Base-by-base conservation (phyloP, 306 rosid genomes). In the Arachis stenosperma region DNA sequence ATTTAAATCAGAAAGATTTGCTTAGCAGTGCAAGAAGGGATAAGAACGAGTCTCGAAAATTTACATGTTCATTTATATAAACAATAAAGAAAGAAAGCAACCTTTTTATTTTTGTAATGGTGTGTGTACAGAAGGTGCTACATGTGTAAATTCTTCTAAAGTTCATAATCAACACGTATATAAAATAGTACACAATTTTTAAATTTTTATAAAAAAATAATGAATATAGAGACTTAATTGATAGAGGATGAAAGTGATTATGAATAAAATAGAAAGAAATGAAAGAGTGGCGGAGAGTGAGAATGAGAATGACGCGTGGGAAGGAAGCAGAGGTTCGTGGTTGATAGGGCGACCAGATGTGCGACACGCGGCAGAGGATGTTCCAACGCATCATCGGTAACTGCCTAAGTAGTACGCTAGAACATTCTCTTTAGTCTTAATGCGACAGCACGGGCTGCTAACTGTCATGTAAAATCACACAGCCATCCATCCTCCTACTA, bases 351-450 rank as follows among this genome's bases (percentile, higher is more conserved):
- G 61, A 65, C 43, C 36, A 9, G 17, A 17, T 10, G 29, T 10
- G 15, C 2, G 65, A 77, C 88, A 86, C 86, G 80, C 73, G 86
- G 72, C 83, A 6, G 15, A 17, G 50, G 67, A 50, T 66, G 55
- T 75, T 65, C 76, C 76, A 55, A 82, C 77, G 61, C 73, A 71
- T 65, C 69, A 65, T 46, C 8, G 77, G 14, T 58, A 46, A 4
- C 36, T 17, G 30, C 77, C 67, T 65, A 59, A 57, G 71, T 30
- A 29, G 50, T 63, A 48, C 37, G 44, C 78, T 54, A n/a, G 40
- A 76, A 73, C 84, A 74, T 76, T 86, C 69, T 30, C 52, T 61
- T 29, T 69, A 54, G 6, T 56, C 14, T 44, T 30, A 8, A 22
- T 22, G 27, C 1, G 27, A 22, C 27, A 0, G 27, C 27, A 22